These are phyloP conservation scores for Trichosphaerium sp. DNA, from an alignment of 78 protist species.

Conservation along the genomic window DNA sequence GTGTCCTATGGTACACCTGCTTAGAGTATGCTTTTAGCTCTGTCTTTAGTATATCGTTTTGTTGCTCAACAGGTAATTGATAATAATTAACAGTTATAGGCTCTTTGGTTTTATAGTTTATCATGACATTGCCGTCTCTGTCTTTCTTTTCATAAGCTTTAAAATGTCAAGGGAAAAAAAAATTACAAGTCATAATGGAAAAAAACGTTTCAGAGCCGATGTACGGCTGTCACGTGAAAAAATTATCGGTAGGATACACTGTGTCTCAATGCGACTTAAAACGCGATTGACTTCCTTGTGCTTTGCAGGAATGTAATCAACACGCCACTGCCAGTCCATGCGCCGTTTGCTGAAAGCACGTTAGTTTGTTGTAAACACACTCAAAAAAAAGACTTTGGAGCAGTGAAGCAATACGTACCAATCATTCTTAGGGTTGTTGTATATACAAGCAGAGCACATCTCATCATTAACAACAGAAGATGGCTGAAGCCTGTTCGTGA, in stretches of 20 bases:
- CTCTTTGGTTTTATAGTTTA: neutral
- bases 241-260: conserved; percentile 5
- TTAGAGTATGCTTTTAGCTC: conserved; percentile 67
- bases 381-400: neutral
- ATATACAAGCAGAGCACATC: conserved; percentile 84
- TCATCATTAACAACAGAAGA: conserved; percentile 72
- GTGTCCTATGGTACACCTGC: conserved; percentile 18
- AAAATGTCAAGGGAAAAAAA: too few relatives aligned
- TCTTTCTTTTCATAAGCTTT: too few relatives aligned
- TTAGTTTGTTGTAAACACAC: neutral
- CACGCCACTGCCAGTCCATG: conserved; percentile 91
- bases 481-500: conserved; percentile 99
- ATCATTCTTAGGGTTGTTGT: conserved; percentile 59
- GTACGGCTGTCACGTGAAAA: neutral
- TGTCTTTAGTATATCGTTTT: conserved; percentile 28
- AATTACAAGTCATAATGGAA: too few relatives aligned
- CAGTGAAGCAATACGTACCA: conserved; percentile 33
- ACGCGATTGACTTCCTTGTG: conserved; percentile 39
- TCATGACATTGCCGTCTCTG: too few relatives aligned
- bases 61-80: conserved; percentile 41
- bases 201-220: too few relatives aligned
- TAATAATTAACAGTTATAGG: neutral
- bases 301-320: conserved; percentile 57
- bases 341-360: conserved; percentile 34
- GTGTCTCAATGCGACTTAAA: conserved; percentile 56